Evolutionary conservation across 176 grass and related monocot genomes (phyloP), one percentile per base, ranked within the genome.

Genomic region (Avena eriantha): DNA sequence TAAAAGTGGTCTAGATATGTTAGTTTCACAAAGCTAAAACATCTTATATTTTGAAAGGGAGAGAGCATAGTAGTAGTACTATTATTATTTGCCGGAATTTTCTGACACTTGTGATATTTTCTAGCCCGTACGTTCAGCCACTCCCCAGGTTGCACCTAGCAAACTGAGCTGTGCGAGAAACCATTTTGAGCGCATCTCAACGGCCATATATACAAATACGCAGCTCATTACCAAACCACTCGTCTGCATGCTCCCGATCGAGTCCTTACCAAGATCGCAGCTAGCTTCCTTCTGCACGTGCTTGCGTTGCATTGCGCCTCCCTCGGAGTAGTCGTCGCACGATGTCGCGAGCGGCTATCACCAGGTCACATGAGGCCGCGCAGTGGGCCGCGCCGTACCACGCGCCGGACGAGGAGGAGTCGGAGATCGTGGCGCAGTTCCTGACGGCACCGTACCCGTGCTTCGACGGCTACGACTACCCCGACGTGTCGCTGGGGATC

Each of bases 401-500:
- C 35, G 68, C 91, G 75, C 75, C 90, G 57, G 55, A 13, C 41
- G 86, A 75, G 26, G 91, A 96, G 78, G 92, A 97, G 56, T 97
- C 90, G 13, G 92, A 97, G 66, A 89, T 97, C 51, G 88, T 92
- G 24, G 88, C 81, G 76, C 95, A 91, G 73, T 94, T 97, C 79
- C 80, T 97, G 43, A 83, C 81, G 21, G 77, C 80, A 33, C 81
- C 90, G 0, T 94, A 91, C 78, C 73, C 73, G 1, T 76, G 79
- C 77, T 88, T 85, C 48, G 88, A 88, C 70, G 78, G 46, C 48
- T 89, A 21, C 81, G 90, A 80, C 78, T 94, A 87, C 91, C 86
- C 80, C 4, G 80, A 92, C 85, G 85, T 87, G 48, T 82, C 82
- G 10, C 75, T 87, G n/a, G 89, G 83, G 79, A 86, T 93, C 84